A percentile compares a stretch with the other conserved stretches of the same genome.
Conservation (phyloP, 129 eudicot species). For the Chrysanthemum makinoi region DNA sequence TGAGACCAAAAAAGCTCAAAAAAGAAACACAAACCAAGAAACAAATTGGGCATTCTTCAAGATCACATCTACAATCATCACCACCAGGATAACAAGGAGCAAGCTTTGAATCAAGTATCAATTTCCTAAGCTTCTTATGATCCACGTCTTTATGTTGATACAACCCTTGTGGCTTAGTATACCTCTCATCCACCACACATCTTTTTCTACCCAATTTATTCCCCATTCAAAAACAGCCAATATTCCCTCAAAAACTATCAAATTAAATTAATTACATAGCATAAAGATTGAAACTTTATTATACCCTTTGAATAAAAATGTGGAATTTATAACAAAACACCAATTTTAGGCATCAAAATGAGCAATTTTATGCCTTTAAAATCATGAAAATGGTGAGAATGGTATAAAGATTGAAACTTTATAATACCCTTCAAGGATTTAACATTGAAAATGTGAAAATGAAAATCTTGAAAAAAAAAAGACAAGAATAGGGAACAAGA, state of each 20-base stretch:
- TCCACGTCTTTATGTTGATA: constrained; percentile 74
- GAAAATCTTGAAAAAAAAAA: neutral
- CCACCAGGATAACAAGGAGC: constrained; percentile 88
- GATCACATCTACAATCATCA: constrained; percentile 57
- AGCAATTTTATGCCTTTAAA: constrained; percentile 11
- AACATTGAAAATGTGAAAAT: neutral
- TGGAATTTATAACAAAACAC: constrained; percentile 12
- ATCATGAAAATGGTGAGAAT: constrained; percentile 9
- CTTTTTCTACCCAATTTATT: constrained; percentile 64
- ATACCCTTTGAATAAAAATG: neutral
- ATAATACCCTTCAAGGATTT: neutral
- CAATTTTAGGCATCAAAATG: neutral
- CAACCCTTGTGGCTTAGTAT: constrained; percentile 74
- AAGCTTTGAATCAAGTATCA: constrained; percentile 64
- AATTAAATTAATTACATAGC: neutral
- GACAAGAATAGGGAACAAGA: constrained; percentile 20
- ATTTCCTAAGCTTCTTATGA: constrained; percentile 68
- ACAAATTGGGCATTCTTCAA: constrained; percentile 86
- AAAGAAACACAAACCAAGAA: constrained; percentile 56
- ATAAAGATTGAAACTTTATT: neutral
- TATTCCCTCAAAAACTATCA: no score
- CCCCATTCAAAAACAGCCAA: constrained; percentile 40
- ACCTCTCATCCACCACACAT: constrained; percentile 74
- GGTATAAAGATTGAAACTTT: neutral
- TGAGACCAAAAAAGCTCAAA: neutral